Percentiles rank a stretch among this genome's conserved stretches.
Evolutionary conservation across 1,139 yeast genomes (phyloP).

Genomic region (Geotrichum histeridarum): DNA sequence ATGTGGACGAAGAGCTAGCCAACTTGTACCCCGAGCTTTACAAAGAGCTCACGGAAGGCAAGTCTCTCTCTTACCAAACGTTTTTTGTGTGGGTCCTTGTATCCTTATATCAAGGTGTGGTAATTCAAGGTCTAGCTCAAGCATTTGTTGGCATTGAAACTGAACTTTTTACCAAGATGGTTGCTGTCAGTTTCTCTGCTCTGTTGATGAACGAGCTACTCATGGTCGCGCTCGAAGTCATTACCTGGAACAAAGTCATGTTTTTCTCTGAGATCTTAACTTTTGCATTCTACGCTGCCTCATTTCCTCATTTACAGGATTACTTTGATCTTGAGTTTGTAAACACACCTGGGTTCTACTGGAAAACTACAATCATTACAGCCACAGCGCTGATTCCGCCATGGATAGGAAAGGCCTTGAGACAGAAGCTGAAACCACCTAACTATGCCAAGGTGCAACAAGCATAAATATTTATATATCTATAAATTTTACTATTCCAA

Average conservation of each 20-base stretch:
- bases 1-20: constrained; percentile 85
- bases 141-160: constrained; percentile 58
- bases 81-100: constrained; percentile 89
- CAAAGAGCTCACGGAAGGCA: constrained; percentile 84
- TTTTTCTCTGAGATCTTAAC: constrained; percentile 67
- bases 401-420: constrained; percentile 73
- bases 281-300: constrained; percentile 57
- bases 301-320: constrained; percentile 77
- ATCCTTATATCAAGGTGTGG: constrained; percentile 78
- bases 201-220: constrained; percentile 77
- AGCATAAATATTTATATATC: background rate
- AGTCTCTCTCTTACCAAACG: constrained; percentile 76
- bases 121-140: constrained; percentile 77
- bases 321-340: constrained; percentile 73
- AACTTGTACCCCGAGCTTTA: constrained; percentile 90
- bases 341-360: constrained; percentile 51
- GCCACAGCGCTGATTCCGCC: constrained; percentile 79
- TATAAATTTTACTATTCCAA: background rate
- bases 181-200: constrained; percentile 76
- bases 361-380: constrained; percentile 65
- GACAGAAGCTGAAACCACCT: constrained; percentile 80
- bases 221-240: constrained; percentile 90
- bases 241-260: constrained; percentile 85
- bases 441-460: constrained; percentile 92
- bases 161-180: constrained; percentile 63